phyloP scores from a whole-genome alignment of 768 basidiomycete species.

The Suillus discolor region DNA sequence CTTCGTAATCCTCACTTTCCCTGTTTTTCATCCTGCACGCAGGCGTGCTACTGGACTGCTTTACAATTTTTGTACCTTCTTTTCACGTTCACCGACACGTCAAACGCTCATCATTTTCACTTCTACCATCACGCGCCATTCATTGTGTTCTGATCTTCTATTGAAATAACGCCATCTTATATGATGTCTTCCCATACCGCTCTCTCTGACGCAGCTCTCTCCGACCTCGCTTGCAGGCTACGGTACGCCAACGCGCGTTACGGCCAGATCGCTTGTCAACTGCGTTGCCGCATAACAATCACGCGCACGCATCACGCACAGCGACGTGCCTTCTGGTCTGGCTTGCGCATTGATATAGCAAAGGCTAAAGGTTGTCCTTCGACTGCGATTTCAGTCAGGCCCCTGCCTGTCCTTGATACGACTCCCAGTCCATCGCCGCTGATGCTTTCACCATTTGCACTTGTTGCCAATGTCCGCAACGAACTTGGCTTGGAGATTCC shows the following conservation, averaged over 20 bases:
- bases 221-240: slow-evolving; percentile 43
- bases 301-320: slow-evolving; percentile 49
- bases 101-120: background rate
- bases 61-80: slow-evolving; percentile 4
- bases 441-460: background rate
- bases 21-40: slow-evolving; percentile 11
- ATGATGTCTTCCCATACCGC: slow-evolving; percentile 14
- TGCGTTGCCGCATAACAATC: slow-evolving; percentile 33
- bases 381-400: slow-evolving; percentile 40
- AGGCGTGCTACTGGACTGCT: slow-evolving; percentile 14
- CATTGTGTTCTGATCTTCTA: slow-evolving; percentile 2
- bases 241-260: slow-evolving; percentile 47
- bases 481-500: slow-evolving; percentile 11
- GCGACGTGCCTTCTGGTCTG: slow-evolving; percentile 44
- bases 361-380: slow-evolving; percentile 44
- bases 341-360: slow-evolving; percentile 46
- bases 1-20: slow-evolving; percentile 4
- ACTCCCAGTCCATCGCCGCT: slow-evolving; percentile 9
- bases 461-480: background rate
- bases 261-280: slow-evolving; percentile 37
- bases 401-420: slow-evolving; percentile 41
- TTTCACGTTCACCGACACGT: slow-evolving; percentile 4
- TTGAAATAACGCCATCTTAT: slow-evolving; percentile 8
- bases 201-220: slow-evolving; percentile 26
- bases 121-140: slow-evolving; percentile 7